Evolutionary conservation across 2,329 filamentous ascomycete species (phyloP).

Genomic region (Samsoniella hepiali): DNA sequence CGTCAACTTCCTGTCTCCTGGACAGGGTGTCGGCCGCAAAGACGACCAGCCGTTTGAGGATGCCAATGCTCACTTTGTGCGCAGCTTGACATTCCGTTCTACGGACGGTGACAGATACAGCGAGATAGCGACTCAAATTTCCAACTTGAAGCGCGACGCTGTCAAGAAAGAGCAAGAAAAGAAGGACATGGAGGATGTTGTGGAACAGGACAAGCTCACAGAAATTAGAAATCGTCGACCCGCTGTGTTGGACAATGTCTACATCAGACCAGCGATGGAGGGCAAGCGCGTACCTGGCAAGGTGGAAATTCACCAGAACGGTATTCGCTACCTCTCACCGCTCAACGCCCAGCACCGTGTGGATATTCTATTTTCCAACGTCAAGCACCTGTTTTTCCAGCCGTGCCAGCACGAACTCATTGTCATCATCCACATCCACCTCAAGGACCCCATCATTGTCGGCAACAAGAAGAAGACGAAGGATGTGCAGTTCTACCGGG

Average conservation of each 20-base stretch:
- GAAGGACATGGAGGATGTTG: slow-evolving; percentile 99
- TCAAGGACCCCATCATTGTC: slow-evolving; percentile 97
- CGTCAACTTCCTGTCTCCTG: slow-evolving; percentile 95
- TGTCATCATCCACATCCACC: slow-evolving; percentile 95
- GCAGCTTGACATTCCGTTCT: slow-evolving; percentile 92
- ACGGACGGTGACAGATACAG: slow-evolving; percentile 84
- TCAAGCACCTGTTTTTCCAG: slow-evolving; percentile 98
- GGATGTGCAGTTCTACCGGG: slow-evolving; percentile 96
- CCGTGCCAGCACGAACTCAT: slow-evolving; percentile 95
- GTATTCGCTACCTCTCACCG: slow-evolving; percentile 89
- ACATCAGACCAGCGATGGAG: slow-evolving; percentile 91
- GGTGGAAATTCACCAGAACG: slow-evolving; percentile 97
- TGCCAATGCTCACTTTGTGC: slow-evolving; percentile 88
- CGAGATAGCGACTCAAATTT: slow-evolving; percentile 88
- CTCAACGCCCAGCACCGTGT: slow-evolving; percentile 78
- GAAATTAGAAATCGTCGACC: slow-evolving; percentile 94
- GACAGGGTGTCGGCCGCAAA: slow-evolving; percentile 93
- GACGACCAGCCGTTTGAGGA: slow-evolving; percentile 98
- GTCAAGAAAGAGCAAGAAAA: slow-evolving; percentile 95
- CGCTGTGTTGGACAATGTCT: slow-evolving; percentile 87
- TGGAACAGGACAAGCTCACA: slow-evolving; percentile 95
- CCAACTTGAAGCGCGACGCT: slow-evolving; percentile 90
- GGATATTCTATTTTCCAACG: slow-evolving; percentile 95
- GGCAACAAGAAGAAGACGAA: slow-evolving; percentile 98
- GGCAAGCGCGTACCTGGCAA: slow-evolving; percentile 95